These are phyloP conservation scores for Trypanosomatidae sp. DNA, from an alignment of 208 protist genomes.

Conservation along the genomic window DNA sequence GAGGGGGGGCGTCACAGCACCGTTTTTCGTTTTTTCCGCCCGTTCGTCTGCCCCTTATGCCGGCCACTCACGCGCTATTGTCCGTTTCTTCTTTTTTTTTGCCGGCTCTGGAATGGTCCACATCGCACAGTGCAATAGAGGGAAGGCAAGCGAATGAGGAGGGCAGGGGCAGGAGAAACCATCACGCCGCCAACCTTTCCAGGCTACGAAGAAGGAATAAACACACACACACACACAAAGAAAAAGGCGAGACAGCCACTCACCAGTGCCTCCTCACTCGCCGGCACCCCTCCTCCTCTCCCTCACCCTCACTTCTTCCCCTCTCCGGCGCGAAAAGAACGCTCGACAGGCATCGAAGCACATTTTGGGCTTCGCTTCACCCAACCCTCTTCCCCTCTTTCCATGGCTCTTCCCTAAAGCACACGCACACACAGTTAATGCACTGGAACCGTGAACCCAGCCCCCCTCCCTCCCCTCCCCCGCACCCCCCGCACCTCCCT, in stretches of 20 bases:
- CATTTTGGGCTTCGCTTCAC: background rate
- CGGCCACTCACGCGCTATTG: too few species aligned
- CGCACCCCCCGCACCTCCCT: too few species aligned
- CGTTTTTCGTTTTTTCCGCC: background rate
- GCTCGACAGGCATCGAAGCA: background rate
- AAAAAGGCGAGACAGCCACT: too few species aligned
- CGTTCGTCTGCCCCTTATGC: background rate
- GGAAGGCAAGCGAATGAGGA: background rate
- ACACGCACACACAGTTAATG: background rate
- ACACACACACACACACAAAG: too few species aligned
- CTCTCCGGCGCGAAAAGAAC: too few species aligned
- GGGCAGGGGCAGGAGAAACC: background rate
- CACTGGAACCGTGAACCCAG: background rate
- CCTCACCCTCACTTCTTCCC: too few species aligned
- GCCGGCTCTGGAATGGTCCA: background rate
- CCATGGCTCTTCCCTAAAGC: background rate
- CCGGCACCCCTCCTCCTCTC: too few species aligned
- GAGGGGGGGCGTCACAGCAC: background rate
- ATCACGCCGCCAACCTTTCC: background rate
- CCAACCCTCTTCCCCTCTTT: too few species aligned
- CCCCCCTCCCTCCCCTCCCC: background rate
- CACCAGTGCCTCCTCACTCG: too few species aligned
- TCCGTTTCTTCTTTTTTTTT: background rate
- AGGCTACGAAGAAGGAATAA: background rate
- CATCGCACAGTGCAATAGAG: background rate